Conservation (phyloP, 169 alveolate species). For the Babesia caballi region DNA sequence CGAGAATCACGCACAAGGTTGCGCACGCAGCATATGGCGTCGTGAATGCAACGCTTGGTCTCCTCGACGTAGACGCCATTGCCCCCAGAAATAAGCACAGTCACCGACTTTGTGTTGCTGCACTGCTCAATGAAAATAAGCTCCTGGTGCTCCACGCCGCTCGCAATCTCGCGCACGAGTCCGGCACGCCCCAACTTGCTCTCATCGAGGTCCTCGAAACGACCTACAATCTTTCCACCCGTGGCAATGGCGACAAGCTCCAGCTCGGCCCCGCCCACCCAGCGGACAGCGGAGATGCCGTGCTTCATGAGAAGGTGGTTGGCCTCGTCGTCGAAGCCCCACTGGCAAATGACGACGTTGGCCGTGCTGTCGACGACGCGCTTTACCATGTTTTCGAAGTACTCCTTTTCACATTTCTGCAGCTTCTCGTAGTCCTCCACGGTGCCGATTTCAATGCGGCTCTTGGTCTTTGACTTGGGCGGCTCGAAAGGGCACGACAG, state of each 20-base stretch:
- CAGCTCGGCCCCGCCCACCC: slow-evolving; percentile 99
- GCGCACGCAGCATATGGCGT: slow-evolving; percentile 97
- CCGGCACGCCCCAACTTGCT: slow-evolving; percentile 95
- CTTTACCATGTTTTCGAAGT: slow-evolving; percentile 93
- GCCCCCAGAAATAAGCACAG: slow-evolving; percentile 96
- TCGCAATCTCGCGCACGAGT: slow-evolving; percentile 86
- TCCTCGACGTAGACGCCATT: slow-evolving; percentile 95
- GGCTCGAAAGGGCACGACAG: slow-evolving; percentile 99
- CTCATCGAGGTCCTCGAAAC: slow-evolving; percentile 91
- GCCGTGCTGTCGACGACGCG: slow-evolving; percentile 94
- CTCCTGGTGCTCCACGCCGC: slow-evolving; percentile 94
- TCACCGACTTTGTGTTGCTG: slow-evolving; percentile 91
- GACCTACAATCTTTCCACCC: slow-evolving; percentile 96
- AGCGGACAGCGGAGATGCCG: slow-evolving; percentile 95
- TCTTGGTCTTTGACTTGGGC: slow-evolving; percentile 99
- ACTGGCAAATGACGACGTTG: slow-evolving; percentile 94
- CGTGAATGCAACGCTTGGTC: slow-evolving; percentile 97
- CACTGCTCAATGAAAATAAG: slow-evolving; percentile 94
- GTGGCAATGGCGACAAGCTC: slow-evolving; percentile 99
- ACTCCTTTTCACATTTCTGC: slow-evolving; percentile 84
- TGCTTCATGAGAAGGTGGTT: slow-evolving; percentile 86
- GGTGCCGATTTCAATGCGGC: slow-evolving; percentile 93
- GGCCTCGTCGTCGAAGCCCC: slow-evolving; percentile 99
- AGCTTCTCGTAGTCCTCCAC: slow-evolving; percentile 95
- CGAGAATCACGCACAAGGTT: slow-evolving; percentile 82